These are phyloP conservation scores for Fusarium aywerte DNA, from an alignment of 2,329 filamentous ascomycete species.

Conservation along the genomic window DNA sequence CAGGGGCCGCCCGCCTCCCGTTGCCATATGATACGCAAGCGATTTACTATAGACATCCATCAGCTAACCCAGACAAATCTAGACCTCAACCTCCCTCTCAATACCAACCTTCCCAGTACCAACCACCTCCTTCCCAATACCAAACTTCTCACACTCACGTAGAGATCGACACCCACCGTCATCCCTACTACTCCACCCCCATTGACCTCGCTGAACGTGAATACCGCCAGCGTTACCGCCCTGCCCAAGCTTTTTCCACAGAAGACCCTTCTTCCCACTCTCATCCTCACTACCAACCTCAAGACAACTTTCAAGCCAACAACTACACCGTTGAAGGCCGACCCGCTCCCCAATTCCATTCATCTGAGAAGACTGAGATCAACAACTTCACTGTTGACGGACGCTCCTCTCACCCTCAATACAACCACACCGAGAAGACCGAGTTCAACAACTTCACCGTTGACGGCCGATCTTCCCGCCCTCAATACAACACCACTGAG, in stretches of 20 bases:
- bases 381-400: slow-evolving; percentile 48
- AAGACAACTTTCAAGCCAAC: slow-evolving; percentile 39
- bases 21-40: slow-evolving; percentile 50
- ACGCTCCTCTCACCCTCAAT: slow-evolving; percentile 33
- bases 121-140: slow-evolving; percentile 57
- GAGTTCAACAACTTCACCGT: slow-evolving; percentile 34
- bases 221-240: slow-evolving; percentile 71
- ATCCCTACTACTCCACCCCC: slow-evolving; percentile 60
- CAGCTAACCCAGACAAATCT: slow-evolving; percentile 47
- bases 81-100: slow-evolving; percentile 54
- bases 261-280: slow-evolving; percentile 50
- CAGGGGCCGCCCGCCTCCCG: slow-evolving; percentile 43
- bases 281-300: slow-evolving; percentile 48
- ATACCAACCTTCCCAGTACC: slow-evolving; percentile 57
- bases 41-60: slow-evolving; percentile 46
- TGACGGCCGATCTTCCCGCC: slow-evolving; percentile 31
- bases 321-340: slow-evolving; percentile 43
- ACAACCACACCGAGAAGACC: slow-evolving; percentile 33
- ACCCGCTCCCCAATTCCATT: slow-evolving; percentile 35
- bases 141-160: slow-evolving; percentile 68
- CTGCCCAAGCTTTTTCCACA: slow-evolving; percentile 53
- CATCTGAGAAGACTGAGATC: slow-evolving; percentile 43
- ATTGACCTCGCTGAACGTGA: slow-evolving; percentile 74
- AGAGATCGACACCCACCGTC: slow-evolving; percentile 68
- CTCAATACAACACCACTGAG: slow-evolving; percentile 36